These are phyloP conservation scores for Rhodocollybia butyracea DNA, from an alignment of 768 basidiomycete species.

Conservation along the genomic window DNA sequence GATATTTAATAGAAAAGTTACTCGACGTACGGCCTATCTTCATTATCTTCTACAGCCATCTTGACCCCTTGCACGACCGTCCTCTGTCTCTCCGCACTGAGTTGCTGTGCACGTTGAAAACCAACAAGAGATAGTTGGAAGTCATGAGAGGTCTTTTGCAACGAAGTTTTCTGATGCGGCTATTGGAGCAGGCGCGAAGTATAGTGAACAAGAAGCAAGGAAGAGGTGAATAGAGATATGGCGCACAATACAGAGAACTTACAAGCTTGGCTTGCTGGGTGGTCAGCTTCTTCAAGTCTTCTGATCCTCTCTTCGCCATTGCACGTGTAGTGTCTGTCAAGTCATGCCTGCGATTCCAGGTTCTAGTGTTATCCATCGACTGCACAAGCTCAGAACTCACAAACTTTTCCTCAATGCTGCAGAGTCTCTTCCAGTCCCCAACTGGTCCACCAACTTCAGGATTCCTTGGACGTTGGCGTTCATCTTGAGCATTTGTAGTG, in stretches of 20 bases:
- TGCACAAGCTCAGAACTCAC: constrained; percentile 49
- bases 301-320: constrained; percentile 92
- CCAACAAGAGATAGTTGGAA: constrained; percentile 85
- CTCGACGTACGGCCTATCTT: neutral
- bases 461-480: constrained; percentile 97
- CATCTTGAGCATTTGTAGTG: constrained; percentile 97
- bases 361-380: neutral
- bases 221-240: neutral
- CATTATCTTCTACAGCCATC: constrained; percentile 76
- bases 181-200: constrained; percentile 22
- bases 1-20: neutral
- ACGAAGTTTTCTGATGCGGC: constrained; percentile 77
- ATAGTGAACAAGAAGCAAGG: neutral
- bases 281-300: constrained; percentile 88
- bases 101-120: constrained; percentile 89
- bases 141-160: constrained; percentile 93
- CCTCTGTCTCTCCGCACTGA: constrained; percentile 86
- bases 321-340: constrained; percentile 91
- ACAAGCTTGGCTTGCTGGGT: constrained; percentile 62
- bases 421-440: constrained; percentile 83
- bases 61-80: constrained; percentile 87
- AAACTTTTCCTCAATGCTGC: constrained; percentile 76
- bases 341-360: constrained; percentile 63
- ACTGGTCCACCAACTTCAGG: constrained; percentile 91
- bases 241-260: constrained; percentile 17